Evolutionary conservation across 2,329 filamentous ascomycete genomes (phyloP).

Genomic region (Phialophora expanda): DNA sequence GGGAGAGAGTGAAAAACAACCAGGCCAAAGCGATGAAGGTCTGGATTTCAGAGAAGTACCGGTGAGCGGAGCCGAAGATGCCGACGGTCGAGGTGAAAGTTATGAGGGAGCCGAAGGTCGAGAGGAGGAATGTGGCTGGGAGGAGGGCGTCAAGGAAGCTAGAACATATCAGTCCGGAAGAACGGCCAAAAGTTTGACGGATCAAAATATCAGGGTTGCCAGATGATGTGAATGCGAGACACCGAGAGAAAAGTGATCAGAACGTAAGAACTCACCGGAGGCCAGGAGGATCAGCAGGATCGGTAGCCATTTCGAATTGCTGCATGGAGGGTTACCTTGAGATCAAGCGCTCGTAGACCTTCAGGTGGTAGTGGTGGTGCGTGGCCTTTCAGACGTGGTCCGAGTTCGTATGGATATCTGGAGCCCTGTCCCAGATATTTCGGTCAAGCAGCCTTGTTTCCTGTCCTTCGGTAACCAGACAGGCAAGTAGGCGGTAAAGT

Average conservation of each 20-base stretch:
- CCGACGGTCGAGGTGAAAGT: constrained; percentile 32
- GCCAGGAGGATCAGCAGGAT: constrained; percentile 29
- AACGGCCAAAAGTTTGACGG: background rate
- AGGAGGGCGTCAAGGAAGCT: constrained; percentile 31
- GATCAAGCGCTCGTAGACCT: background rate
- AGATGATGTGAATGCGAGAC: background rate
- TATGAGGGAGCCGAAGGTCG: constrained; percentile 33
- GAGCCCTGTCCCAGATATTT: no score
- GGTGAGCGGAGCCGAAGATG: constrained; percentile 29
- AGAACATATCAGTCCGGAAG: background rate
- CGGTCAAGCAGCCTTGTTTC: no score
- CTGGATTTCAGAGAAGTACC: constrained; percentile 30
- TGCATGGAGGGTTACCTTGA: constrained; percentile 22
- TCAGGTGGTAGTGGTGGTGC: no score
- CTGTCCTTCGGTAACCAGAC: no score
- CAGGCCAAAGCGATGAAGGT: constrained; percentile 33
- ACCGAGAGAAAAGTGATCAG: background rate
- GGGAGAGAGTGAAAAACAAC: constrained; percentile 33
- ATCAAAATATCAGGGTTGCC: background rate
- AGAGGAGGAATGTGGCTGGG: constrained; percentile 29
- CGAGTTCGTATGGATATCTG: no score
- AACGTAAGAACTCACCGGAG: constrained; percentile 11
- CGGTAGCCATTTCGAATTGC: constrained; percentile 31
- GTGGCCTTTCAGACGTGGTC: no score
- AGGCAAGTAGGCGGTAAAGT: no score